Evolutionary conservation across 164 flowering plant genomes (phyloP).

Genomic region (Nymphaea colorata): DNA sequence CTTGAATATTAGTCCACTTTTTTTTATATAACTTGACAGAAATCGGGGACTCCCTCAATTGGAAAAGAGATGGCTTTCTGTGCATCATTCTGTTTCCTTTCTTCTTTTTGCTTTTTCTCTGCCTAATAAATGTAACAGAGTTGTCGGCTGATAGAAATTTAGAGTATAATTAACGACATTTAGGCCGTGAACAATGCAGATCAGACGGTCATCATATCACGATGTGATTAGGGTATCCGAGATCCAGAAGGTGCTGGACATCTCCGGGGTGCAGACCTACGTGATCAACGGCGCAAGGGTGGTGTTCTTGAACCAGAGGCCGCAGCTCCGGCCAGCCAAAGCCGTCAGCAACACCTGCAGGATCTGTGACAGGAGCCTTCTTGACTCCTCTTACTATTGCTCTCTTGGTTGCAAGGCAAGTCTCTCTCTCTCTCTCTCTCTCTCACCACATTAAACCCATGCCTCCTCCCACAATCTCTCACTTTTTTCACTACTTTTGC

Average conservation of each 20-base stretch:
- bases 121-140: background rate
- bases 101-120: background rate
- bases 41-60: background rate
- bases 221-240: slow-evolving; percentile 46
- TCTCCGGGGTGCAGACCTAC: slow-evolving; percentile 41
- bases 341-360: slow-evolving; percentile 35
- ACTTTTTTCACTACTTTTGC: background rate
- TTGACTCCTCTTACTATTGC: slow-evolving; percentile 37
- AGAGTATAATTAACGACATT: background rate
- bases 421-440: background rate
- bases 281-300: slow-evolving; percentile 43
- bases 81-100: background rate
- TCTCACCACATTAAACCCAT: background rate
- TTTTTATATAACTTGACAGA: too few species aligned
- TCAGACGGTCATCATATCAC: slow-evolving; percentile 47
- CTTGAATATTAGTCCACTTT: background rate
- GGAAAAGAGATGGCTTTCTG: too few species aligned
- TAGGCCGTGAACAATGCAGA: slow-evolving; percentile 11
- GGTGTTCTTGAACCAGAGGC: slow-evolving; percentile 46
- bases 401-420: slow-evolving; percentile 52
- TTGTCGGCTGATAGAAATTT: background rate
- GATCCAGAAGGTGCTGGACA: slow-evolving; percentile 41
- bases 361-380: slow-evolving; percentile 38
- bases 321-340: slow-evolving; percentile 47
- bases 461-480: background rate